Percentiles rank a stretch among this genome's conserved stretches.
Evolutionary conservation across 2,329 filamentous ascomycete genomes (phyloP).

Genomic region (Penicillium occitanis): DNA sequence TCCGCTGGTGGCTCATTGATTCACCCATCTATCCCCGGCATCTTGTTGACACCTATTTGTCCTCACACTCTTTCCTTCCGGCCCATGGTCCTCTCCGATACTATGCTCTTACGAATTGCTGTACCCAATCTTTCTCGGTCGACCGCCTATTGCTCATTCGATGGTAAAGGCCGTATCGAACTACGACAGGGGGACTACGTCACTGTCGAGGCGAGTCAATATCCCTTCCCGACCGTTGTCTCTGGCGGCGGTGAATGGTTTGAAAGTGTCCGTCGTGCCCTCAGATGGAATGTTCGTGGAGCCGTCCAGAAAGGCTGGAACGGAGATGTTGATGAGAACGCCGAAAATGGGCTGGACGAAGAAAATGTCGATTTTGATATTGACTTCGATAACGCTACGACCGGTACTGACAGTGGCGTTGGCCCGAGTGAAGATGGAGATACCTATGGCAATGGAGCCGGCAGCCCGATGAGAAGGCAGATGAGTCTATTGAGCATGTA

Average conservation of each 20-base stretch:
- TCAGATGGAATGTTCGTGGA: constrained; percentile 92
- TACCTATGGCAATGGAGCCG: constrained; percentile 53
- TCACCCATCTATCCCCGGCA: constrained; percentile 94
- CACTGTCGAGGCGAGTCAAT: constrained; percentile 92
- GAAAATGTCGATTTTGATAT: constrained; percentile 81
- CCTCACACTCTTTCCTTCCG: constrained; percentile 96
- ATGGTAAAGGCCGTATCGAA: constrained; percentile 94
- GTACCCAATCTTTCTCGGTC: constrained; percentile 82
- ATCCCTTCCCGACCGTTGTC: constrained; percentile 95
- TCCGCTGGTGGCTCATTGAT: constrained; percentile 94
- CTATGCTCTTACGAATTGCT: constrained; percentile 83
- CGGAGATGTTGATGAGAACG: constrained; percentile 44
- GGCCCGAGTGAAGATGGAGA: constrained; percentile 67
- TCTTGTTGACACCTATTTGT: constrained; percentile 94
- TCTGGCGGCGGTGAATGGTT: constrained; percentile 93
- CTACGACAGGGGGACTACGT: constrained; percentile 91
- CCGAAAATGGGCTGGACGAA: constrained; percentile 26
- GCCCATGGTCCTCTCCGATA: constrained; percentile 96
- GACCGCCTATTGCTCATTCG: constrained; percentile 94
- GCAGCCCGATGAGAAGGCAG: constrained; percentile 68
- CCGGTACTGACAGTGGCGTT: constrained; percentile 48
- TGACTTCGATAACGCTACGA: constrained; percentile 67
- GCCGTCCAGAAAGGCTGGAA: constrained; percentile 87
- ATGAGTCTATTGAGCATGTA: constrained; percentile 71
- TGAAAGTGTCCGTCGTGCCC: constrained; percentile 84